Evolutionary conservation across 2,329 filamentous ascomycete species (phyloP), one percentile per base, ranked within the genome.

Genomic region (Cladosporium sp.): DNA sequence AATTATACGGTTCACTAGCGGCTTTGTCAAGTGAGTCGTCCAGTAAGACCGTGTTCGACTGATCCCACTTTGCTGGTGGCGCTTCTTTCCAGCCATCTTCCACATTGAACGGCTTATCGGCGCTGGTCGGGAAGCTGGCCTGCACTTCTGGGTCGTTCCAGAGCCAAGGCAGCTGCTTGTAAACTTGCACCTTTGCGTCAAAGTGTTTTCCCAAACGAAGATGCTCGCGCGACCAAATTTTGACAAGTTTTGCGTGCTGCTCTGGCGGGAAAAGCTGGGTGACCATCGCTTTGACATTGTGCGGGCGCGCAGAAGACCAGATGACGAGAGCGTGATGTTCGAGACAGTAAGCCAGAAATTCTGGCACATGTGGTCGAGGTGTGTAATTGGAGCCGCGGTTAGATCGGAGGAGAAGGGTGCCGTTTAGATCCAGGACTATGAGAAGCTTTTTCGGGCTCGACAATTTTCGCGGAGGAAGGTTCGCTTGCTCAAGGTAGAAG

Each of bases 401-500:
- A 61, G 81, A 82, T 10, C 88, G 89, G 5, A 95, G 84, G 39
- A 98, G 85, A 1, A 99, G 84, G 0, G 94, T 97, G 68, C 95
- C 95, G 77, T 98, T 99, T 43, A 99, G 86, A 78, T 99, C 95
- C 67, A 98, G 86, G 56, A 98, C 86, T 59, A 99, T 83, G 25
- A 99, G 87, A 36, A 97, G 84, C 1, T 68, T 70, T 2, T 68
- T 70, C n/a, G 74, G 70, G 5, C 34, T 28, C 28, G 61, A 28
- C 2, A 68, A 60, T 16, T 32, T 28, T 13, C 59, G 65, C 5
- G 70, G 63, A 23, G 56, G 39, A 43, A 68, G 23, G 2, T 63
- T 34, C 7, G 70, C 69, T 53, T 66, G 46, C 14, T 67, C 43
- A 7, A 70, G 43, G 66, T 75, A 76, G 2, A 57, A 21, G 16